Conservation (phyloP, 1,284 basidiomycete species). For the Fomitopsis palustris region DNA sequence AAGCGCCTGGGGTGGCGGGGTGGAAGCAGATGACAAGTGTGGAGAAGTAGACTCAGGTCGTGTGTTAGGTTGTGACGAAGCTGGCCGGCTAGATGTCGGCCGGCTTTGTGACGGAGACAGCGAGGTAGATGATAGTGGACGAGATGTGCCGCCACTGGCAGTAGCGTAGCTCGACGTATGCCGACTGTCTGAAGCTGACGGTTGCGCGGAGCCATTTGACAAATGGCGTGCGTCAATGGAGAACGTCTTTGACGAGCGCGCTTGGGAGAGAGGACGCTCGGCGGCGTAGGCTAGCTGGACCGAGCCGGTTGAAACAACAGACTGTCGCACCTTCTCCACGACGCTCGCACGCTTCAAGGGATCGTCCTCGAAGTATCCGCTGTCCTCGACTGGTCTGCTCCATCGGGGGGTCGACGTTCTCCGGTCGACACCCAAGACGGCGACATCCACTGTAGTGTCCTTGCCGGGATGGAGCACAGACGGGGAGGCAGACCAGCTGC, state of each 20-base stretch:
- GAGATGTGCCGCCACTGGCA: not conserved
- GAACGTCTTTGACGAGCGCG: conserved; percentile 3
- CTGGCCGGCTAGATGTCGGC: not conserved
- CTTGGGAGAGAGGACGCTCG: conserved; percentile 23
- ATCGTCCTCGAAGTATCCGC: conserved; percentile 29
- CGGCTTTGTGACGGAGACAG: conserved; percentile 7
- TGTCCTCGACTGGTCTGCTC: conserved; percentile 24
- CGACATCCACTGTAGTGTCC: conserved; percentile 11
- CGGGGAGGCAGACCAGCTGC: conserved; percentile 37
- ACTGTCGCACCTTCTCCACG: conserved; percentile 21
- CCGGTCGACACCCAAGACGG: conserved; percentile 14
- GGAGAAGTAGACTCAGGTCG: not conserved
- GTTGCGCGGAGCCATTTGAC: not conserved
- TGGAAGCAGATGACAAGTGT: conserved; percentile 9
- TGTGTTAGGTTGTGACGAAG: not conserved
- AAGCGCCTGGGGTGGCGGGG: conserved; percentile 15
- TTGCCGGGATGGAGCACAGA: conserved; percentile 23
- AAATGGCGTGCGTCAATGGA: conserved; percentile 1
- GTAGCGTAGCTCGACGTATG: not conserved
- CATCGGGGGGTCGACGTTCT: conserved; percentile 22
- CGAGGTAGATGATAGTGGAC: conserved; percentile 7
- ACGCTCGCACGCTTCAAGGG: conserved; percentile 21
- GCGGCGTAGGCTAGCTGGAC: conserved; percentile 28
- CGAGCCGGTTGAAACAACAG: conserved; percentile 26
- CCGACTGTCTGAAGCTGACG: not conserved